These are phyloP conservation scores for Hypoxylon fuscum DNA, from an alignment of 495 filamentous ascomycete genomes.

Conservation along the genomic window DNA sequence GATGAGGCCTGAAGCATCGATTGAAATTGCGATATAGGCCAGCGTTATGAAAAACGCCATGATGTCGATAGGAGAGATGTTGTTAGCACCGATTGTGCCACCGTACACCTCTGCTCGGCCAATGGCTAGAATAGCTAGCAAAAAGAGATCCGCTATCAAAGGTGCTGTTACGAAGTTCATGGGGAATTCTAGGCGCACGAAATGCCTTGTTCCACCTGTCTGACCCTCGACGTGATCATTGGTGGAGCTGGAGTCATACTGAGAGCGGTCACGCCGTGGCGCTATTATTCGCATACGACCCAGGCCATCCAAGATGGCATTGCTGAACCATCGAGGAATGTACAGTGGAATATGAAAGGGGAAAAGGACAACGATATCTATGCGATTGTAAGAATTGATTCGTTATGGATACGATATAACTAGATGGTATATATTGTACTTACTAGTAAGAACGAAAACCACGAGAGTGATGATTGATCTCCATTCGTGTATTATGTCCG, in stretches of 20 bases:
- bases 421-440: conserved; percentile 38
- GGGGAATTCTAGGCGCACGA: conserved; percentile 61
- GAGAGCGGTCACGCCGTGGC: conserved; percentile 42
- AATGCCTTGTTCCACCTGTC: conserved; percentile 38
- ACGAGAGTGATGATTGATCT: conserved; percentile 70
- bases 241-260: conserved; percentile 5
- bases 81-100: conserved; percentile 67
- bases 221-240: conserved; percentile 24
- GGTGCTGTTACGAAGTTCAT: conserved; percentile 74
- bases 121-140: conserved; percentile 70
- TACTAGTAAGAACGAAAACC: conserved; percentile 70
- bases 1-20: conserved; percentile 74
- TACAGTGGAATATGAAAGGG: conserved; percentile 68
- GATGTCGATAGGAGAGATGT: conserved; percentile 70
- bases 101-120: conserved; percentile 67
- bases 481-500: conserved; percentile 64
- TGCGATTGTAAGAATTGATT: conserved; percentile 1
- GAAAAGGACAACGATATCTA: conserved; percentile 71
- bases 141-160: conserved; percentile 70
- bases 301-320: conserved; percentile 54
- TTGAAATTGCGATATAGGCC: conserved; percentile 78
- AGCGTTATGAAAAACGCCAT: conserved; percentile 74
- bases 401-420: not conserved
- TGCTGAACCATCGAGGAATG: conserved; percentile 57
- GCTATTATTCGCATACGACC: conserved; percentile 59